These are phyloP conservation scores for Saitozyma podzolica DNA, from an alignment of 768 basidiomycete genomes.

Conservation along the genomic window DNA sequence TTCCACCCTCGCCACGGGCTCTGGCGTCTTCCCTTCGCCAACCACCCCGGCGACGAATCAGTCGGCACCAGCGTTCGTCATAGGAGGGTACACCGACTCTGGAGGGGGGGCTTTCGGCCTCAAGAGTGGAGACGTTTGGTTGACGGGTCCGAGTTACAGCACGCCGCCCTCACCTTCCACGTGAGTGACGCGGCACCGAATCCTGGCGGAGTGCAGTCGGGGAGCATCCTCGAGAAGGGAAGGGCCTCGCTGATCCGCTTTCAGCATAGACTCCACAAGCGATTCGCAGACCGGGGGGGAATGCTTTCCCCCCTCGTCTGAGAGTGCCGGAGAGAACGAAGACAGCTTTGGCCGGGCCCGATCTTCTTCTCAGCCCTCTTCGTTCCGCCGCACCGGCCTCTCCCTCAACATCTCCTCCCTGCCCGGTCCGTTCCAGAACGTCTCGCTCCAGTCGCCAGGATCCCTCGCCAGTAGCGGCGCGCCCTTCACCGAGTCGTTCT, in stretches of 20 bases:
- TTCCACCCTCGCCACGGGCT: constrained; percentile 4
- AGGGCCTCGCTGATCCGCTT: background rate
- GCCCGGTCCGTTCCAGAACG: constrained; percentile 17
- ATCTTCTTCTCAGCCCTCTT: constrained; percentile 33
- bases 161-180: constrained; percentile 44
- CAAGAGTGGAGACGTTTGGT: constrained; percentile 7
- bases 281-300: constrained; percentile 44
- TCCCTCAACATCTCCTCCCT: constrained; percentile 35
- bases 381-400: constrained; percentile 32
- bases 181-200: constrained; percentile 23
- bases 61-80: background rate
- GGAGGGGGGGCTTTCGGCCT: constrained; percentile 15
- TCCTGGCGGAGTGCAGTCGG: no score
- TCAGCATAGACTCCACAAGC: constrained; percentile 32
- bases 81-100: constrained; percentile 6
- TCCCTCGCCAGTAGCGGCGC: constrained; percentile 29
- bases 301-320: constrained; percentile 35
- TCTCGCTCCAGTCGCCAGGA: constrained; percentile 25
- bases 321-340: constrained; percentile 19
- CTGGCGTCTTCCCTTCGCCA: constrained; percentile 14
- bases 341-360: constrained; percentile 16
- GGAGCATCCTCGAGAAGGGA: no score
- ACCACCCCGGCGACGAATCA: constrained; percentile 13
- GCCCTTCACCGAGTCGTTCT: constrained; percentile 38
- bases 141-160: constrained; percentile 17